Evolutionary conservation across 352 stramenopile species (phyloP).

Genomic region (Phytophthora podocarpi): DNA sequence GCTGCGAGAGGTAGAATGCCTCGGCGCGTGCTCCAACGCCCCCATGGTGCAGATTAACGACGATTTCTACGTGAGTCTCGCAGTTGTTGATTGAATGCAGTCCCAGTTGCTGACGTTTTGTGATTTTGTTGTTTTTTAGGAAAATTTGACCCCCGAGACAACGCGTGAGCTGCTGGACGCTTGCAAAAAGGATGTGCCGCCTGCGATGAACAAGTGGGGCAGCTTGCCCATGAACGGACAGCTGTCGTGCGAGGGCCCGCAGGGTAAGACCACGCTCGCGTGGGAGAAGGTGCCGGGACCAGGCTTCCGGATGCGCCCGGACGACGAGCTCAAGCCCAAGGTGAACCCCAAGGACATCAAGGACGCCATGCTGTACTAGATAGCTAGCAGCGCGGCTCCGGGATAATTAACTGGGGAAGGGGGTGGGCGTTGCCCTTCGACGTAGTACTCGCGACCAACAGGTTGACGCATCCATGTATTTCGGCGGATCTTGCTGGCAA

Average conservation of each 20-base stretch:
- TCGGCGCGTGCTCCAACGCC: conserved; percentile 99
- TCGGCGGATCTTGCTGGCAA: conserved; percentile 25
- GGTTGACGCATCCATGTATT: conserved; percentile 29
- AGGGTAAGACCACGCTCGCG: conserved; percentile 95
- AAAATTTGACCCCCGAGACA: conserved; percentile 98
- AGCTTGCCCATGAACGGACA: conserved; percentile 99
- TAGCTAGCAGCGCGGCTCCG: not conserved
- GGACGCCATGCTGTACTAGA: conserved; percentile 90
- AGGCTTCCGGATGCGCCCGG: conserved; percentile 91
- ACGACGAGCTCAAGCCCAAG: conserved; percentile 92
- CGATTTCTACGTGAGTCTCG: conserved; percentile 90
- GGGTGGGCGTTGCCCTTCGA: conserved; percentile 15
- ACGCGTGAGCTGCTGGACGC: conserved; percentile 96
- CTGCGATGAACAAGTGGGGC: conserved; percentile 98
- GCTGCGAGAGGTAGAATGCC: conserved; percentile 98
- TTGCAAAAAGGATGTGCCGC: conserved; percentile 94
- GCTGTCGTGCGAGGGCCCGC: conserved; percentile 97
- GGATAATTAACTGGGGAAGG: conserved; percentile 33
- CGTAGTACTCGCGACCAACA: conserved; percentile 17
- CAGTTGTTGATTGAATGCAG: not conserved
- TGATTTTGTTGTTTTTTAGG: conserved; percentile 59
- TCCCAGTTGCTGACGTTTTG: conserved; percentile 12
- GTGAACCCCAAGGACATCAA: conserved; percentile 94
- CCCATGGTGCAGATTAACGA: conserved; percentile 99
- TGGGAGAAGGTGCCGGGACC: conserved; percentile 85